Evolutionary conservation across 768 basidiomycete species (phyloP), one percentile per base, ranked within the genome.

Genomic region (Rhizopogon vulgaris): DNA sequence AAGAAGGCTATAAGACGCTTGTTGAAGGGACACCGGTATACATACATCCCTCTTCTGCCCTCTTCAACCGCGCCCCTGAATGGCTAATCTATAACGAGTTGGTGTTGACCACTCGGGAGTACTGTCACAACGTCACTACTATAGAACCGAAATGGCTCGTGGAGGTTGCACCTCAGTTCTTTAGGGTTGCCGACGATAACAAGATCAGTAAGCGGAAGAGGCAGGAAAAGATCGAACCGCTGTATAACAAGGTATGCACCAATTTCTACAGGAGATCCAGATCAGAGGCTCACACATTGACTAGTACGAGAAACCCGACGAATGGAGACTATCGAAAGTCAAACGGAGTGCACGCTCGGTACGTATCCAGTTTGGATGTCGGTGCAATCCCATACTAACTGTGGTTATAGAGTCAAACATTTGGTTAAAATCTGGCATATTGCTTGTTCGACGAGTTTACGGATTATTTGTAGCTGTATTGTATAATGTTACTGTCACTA

Each of bases 11-110:
- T 78, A 99, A 98, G 71, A 95, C 94, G 0, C 83, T 95, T 10
- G 90, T 93, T 3, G 94, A 96, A 70, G 93, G 93, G 32, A 98
- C 96, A n/a, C 96, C 95, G 0, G 94, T 99, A 46, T 98, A 95
- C 69, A 93, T 99, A 50, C 96, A 99, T 70, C 96, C 94, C 0
- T 95, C 95, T 2, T 94, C 93, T 3, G 90, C 94, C 5, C 75
- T 99, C 17, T 99, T 98, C 79, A 97, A 99, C 65, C 85, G 94
- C 37, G 87, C 88, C 37, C 96, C 96, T 0, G 95, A 98, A 69
- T 96, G 94, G 92, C 72, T 90, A 38, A 84, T 94, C 42, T 95
- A 99, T 71, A 92, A 99, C 66, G 96, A 98, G 67, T 68, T 99
- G 61, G 86, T 98, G 49, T 75, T 98, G 56, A 98, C 96, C 11